Evolutionary conservation across 192 early-diverging fungal genomes (phyloP), one percentile per base, ranked within the genome.

Genomic region (Coemansia sp.): DNA sequence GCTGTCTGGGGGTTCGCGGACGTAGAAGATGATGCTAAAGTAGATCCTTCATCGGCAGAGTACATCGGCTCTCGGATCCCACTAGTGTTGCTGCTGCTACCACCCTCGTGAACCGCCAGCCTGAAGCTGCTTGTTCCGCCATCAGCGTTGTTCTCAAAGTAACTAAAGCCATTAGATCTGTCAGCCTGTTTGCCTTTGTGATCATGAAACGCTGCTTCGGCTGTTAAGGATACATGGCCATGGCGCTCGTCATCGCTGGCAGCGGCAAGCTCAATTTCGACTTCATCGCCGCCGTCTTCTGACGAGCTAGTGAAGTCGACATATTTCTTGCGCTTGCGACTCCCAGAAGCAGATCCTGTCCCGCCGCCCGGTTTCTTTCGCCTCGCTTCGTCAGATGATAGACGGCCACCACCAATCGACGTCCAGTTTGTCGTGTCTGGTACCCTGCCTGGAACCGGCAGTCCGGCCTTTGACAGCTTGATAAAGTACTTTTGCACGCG

Each of bases 401-500:
- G 63, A 49, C 61, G 63, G 32, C 46, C 37, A 51, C 63, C 40
- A 25, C 71, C 61, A 70, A 64, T 39, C 25, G 72, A 60, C 51
- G 64, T 55, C 74, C 74, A 76, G 59, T 65, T 66, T 60, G 74
- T 67, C 7, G 88, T 85, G 65, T 87, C 85, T 20, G 86, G 87
- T 41, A 84, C 86, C 6, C 86, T 61, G 25, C 89, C 90, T 22
- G 90, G 89, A 19, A 90, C 87, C 22, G 88, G 88, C 53, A 92
- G 65, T 6, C 90, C 90, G 32, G 84, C 79, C 54, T 90, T 90
- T n/a, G 84, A 85, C 48, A 92, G 67, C 72, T 92, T 92, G 79
- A 90, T 90, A 76, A 90, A 90, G 71, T 92, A 90, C 70, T 92
- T 92, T 81, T 92, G 90, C 22, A 92, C 87, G 45, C 89, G 86